Conservation (phyloP, 164 flowering plant species). For the Pachysandra terminalis region DNA sequence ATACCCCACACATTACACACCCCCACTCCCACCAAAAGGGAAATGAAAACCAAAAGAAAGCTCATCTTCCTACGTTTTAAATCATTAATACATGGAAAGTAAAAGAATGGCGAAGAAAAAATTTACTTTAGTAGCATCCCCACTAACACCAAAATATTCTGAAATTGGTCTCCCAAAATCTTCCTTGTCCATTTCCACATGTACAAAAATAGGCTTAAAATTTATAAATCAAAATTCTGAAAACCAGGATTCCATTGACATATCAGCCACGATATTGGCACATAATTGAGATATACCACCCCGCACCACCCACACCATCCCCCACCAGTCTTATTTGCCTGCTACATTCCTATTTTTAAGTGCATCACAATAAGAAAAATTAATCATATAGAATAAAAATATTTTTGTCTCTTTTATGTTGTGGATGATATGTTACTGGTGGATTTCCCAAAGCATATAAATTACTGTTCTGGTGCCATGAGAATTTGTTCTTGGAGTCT, state of each 20-base stretch:
- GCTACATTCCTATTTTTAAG: too few relatives aligned
- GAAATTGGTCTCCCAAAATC: conserved; percentile 87
- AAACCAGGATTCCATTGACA: neutral
- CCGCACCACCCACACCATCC: too few relatives aligned
- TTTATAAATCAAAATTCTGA: neutral
- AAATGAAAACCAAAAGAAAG: conserved; percentile 3
- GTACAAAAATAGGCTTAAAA: conserved; percentile 44
- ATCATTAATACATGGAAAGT: neutral
- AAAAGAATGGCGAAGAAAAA: neutral
- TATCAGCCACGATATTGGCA: neutral
- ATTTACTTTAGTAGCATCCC: conserved; percentile 61
- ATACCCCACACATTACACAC: too few relatives aligned
- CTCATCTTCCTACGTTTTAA: neutral
- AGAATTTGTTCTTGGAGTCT: too few relatives aligned
- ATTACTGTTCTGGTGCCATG: too few relatives aligned
- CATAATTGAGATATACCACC: neutral
- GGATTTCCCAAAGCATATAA: too few relatives aligned
- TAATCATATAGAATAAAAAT: too few relatives aligned
- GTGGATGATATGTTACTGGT: too few relatives aligned
- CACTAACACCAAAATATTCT: conserved; percentile 82
- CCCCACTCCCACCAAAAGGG: too few relatives aligned
- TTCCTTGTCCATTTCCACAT: conserved; percentile 76
- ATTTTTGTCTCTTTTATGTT: too few relatives aligned
- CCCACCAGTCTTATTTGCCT: too few relatives aligned
- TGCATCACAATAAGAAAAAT: too few relatives aligned